Evolutionary conservation across 768 basidiomycete species (phyloP), one percentile per base, ranked within the genome.

Genomic region (Russula brevipes): DNA sequence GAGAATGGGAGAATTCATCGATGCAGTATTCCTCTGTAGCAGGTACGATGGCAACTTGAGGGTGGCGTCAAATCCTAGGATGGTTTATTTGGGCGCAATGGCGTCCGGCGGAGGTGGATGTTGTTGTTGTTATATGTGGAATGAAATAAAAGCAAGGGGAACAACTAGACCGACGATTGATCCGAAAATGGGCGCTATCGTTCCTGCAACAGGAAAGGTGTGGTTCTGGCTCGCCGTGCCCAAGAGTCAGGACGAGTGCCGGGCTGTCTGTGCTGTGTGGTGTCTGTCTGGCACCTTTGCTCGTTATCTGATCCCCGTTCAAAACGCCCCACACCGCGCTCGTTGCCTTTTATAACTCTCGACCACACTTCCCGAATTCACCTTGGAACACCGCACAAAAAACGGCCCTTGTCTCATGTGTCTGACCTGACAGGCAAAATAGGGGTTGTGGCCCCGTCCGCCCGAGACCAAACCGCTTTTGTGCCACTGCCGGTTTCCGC

Each of bases 1-100:
- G 33, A 91, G 79, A 65, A 90, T 83, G 11, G 86, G 86, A 71
- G 82, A 85, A 60, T 86, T 85, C 76, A 80, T 74, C 47, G 46
- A 17, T 19, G 47, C 41, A 50, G 12, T 19, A 42, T 39, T 50
- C 46, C 39, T 51, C 33, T 57, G 42, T 9, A 42, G 50, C 39
- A 30, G 47, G 54, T 56, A 35, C 39, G 39, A 41, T 54, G 47
- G 41, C 36, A 30, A 55, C 46, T 49, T 31, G 47, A 55, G 54
- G 52, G 38, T 39, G 63, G 63, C 63, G 63, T 55, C 63, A 64
- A 64, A 59, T 42, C 53, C 63, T 64, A 64, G 63, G 63, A 64
- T 12, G 24, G 54, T 35, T 44, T 51, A 35, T 50, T 44, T 60
- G 58, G 63, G 63, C 58, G 58, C 54, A 60, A 55, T 12, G 54